phyloP scores from a whole-genome alignment of 495 filamentous ascomycete species.

The Aspergillus nidulans region DNA sequence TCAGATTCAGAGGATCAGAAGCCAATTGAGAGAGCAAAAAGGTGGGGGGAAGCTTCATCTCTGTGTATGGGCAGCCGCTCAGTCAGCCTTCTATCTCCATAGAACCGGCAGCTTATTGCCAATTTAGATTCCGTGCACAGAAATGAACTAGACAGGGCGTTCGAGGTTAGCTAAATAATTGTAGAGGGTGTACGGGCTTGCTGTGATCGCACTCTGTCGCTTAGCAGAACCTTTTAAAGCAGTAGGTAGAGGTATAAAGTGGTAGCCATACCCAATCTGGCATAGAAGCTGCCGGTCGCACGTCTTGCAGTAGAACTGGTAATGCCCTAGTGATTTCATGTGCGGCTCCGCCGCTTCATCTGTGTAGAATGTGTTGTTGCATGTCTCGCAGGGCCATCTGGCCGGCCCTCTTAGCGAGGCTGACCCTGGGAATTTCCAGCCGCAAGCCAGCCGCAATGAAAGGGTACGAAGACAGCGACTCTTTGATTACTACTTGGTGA shows the following conservation, averaged over 20 bases:
- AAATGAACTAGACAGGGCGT: background rate
- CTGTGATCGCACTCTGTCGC: too few species aligned
- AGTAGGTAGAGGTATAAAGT: too few species aligned
- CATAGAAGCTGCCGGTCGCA: slow-evolving; percentile 35
- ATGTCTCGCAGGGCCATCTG: slow-evolving; percentile 32
- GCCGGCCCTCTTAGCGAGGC: too few species aligned
- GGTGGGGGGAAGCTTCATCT: background rate
- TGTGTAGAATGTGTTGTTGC: slow-evolving; percentile 23
- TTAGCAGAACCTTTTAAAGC: too few species aligned
- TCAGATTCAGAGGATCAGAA: too few species aligned
- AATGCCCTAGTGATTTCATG: slow-evolving; percentile 33
- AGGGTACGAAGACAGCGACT: too few species aligned
- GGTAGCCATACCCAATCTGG: too few species aligned
- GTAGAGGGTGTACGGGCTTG: too few species aligned
- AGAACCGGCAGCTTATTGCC: background rate
- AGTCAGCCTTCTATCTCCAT: background rate
- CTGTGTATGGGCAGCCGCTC: background rate
- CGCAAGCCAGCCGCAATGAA: too few species aligned
- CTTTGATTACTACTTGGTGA: too few species aligned
- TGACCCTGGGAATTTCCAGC: too few species aligned
- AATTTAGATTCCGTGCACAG: background rate
- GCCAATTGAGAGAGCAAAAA: background rate
- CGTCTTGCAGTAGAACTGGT: slow-evolving; percentile 30
- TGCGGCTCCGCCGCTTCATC: slow-evolving; percentile 28
- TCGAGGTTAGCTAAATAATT: background rate